Percentiles rank a stretch among this genome's conserved stretches.
These are phyloP conservation scores for Aspergillus fumigatiaffinis DNA, from an alignment of 2,329 filamentous ascomycete genomes.

Conservation along the genomic window DNA sequence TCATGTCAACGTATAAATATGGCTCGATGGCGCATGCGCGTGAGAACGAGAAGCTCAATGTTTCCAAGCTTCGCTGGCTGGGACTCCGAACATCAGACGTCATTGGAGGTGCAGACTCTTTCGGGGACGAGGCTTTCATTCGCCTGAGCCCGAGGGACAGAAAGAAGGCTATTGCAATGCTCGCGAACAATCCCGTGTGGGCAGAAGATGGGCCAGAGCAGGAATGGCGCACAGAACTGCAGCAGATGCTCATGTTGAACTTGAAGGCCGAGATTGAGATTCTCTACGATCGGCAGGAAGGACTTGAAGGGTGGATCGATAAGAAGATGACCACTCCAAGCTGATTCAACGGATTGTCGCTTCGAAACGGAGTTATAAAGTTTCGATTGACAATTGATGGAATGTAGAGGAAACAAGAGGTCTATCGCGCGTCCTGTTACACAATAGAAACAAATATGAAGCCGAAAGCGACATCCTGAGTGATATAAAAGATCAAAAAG, in stretches of 20 bases:
- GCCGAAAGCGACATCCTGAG: conserved; percentile 5
- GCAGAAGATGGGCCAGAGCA: conserved; percentile 42
- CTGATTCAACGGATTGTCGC: neutral
- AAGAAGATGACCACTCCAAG: conserved; percentile 22
- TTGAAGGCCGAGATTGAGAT: conserved; percentile 61
- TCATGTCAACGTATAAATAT: conserved; percentile 61
- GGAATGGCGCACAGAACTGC: conserved; percentile 51
- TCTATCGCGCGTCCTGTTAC: conserved; percentile 1
- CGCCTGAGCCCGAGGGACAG: conserved; percentile 52
- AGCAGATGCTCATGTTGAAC: conserved; percentile 60
- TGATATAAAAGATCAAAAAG: neutral
- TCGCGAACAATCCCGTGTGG: conserved; percentile 43
- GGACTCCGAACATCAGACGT: conserved; percentile 49
- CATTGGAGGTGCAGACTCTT: conserved; percentile 22
- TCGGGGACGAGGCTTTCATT: conserved; percentile 34
- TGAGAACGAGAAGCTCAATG: conserved; percentile 46
- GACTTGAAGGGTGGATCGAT: conserved; percentile 44
- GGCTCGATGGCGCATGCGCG: conserved; percentile 55
- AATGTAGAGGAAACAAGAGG: neutral
- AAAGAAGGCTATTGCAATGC: conserved; percentile 52
- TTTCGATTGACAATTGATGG: neutral
- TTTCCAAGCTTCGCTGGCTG: conserved; percentile 53
- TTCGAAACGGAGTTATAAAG: neutral
- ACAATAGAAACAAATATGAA: conserved; percentile 10
- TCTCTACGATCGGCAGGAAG: conserved; percentile 42